Base-by-base conservation (phyloP, 2,329 filamentous ascomycete species). In the Fusarium continuum region DNA sequence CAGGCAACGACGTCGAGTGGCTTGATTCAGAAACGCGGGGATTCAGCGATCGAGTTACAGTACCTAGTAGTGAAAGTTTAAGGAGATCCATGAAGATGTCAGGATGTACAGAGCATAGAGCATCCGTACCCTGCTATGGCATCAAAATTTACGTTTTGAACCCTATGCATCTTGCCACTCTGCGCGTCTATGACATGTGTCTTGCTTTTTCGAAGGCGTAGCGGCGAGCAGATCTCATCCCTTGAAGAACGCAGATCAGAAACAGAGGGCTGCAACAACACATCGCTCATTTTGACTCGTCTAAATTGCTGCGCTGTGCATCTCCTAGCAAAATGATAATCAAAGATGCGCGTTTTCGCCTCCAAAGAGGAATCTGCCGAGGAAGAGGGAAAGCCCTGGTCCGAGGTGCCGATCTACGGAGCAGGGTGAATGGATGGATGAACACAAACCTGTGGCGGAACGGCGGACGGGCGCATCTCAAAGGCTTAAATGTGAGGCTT, bases 381-480 rank as follows among this genome's bases (percentile, higher is more conserved):
- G 55, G 55, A 59, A 52, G 51, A 20, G 51, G 50, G 46, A n/a
- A 54, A 58, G 54, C 59, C 46, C 55, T 62, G 39, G 53, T 35
- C 60, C 50, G 51, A 57, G 49, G 35, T 26, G 54, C 65, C 65
- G 65, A 68, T 62, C 55, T 52, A 54, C 54, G 60, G 43, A 61
- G 45, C 39, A 52, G 55, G 54, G 55, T 58, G 64, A 55, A 61
- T 32, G 47, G 51, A 57, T 57, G 53, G 39, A 44, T 47, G 26
- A 41, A 35, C 36, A 52, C 22, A 22, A n/a, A n/a, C n/a, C n/a
- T n/a, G n/a, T n/a, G n/a, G 34, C 31, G n/a, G 31, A 16, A 34
- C 31, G n/a, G 44, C 54, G 55, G 56, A 54, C 34, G 47, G 47
- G 47, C 40, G 29, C 34, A 59, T 23, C 26, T 32, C 22, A 8